These are phyloP conservation scores for Fusarium incarnatum DNA, from an alignment of 2,329 filamentous ascomycete species.

Conservation along the genomic window DNA sequence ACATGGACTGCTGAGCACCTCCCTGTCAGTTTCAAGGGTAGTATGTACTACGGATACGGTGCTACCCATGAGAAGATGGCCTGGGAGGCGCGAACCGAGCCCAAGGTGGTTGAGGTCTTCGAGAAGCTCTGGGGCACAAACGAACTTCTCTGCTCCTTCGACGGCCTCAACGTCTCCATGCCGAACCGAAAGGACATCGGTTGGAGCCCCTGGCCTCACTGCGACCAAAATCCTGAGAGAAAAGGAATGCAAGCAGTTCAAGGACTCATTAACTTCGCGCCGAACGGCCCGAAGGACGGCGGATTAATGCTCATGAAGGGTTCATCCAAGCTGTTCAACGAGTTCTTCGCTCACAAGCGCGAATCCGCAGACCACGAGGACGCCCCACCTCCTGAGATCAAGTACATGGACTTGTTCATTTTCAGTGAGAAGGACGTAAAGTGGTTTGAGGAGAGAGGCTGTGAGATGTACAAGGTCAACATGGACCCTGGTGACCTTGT, in stretches of 20 bases:
- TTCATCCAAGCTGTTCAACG: slow-evolving; percentile 45
- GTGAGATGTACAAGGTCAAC: slow-evolving; percentile 52
- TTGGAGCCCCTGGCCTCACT: slow-evolving; percentile 43
- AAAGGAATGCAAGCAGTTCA: slow-evolving; percentile 32
- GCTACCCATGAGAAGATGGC: slow-evolving; percentile 62
- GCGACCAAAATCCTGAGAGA: slow-evolving; percentile 40
- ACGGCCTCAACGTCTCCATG: slow-evolving; percentile 52
- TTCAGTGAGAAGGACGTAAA: slow-evolving; percentile 50
- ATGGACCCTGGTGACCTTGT: slow-evolving; percentile 58
- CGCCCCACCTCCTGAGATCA: slow-evolving; percentile 51
- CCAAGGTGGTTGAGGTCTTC: slow-evolving; percentile 59
- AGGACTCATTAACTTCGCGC: slow-evolving; percentile 42
- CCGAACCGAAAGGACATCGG: slow-evolving; percentile 53
- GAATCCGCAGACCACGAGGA: slow-evolving; percentile 48
- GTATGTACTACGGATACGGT: slow-evolving; percentile 59
- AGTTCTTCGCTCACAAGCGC: slow-evolving; percentile 52
- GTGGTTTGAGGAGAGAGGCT: slow-evolving; percentile 52
- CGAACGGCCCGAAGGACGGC: slow-evolving; percentile 51
- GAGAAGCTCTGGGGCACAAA: slow-evolving; percentile 59
- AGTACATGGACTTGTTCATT: slow-evolving; percentile 50
- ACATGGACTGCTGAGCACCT: slow-evolving; percentile 33
- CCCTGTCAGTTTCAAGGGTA: slow-evolving; percentile 54
- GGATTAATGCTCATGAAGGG: slow-evolving; percentile 50
- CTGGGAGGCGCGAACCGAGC: slow-evolving; percentile 61
- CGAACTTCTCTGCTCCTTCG: slow-evolving; percentile 62